Evolutionary conservation across 495 filamentous ascomycete genomes (phyloP).

Genomic region (Podospora comata): DNA sequence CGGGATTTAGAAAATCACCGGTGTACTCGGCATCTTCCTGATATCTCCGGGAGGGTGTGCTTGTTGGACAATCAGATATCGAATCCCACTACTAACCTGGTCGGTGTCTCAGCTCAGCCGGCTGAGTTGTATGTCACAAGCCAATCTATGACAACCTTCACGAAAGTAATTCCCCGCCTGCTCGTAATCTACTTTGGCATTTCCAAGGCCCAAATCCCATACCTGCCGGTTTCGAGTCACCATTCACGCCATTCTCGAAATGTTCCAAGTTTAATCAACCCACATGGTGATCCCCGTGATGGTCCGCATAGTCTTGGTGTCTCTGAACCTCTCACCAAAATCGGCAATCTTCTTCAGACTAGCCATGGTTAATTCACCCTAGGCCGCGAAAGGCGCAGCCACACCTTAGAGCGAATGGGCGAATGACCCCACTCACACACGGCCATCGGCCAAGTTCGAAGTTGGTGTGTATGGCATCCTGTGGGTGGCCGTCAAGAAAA

Average conservation of each 20-base stretch:
- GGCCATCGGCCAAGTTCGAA: background rate
- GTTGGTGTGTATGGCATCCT: slow-evolving; percentile 4
- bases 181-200: slow-evolving; percentile 8
- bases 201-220: background rate
- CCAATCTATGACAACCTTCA: background rate
- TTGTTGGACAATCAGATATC: slow-evolving; percentile 12
- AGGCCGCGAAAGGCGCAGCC: slow-evolving; percentile 5
- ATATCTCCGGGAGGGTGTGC: slow-evolving; percentile 4
- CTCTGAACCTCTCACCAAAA: background rate
- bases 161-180: slow-evolving; percentile 10
- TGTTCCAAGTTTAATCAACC: slow-evolving; percentile 2
- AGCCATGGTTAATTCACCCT: background rate
- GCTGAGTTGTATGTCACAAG: slow-evolving; percentile 16
- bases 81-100: background rate
- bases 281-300: slow-evolving; percentile 9
- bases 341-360: background rate
- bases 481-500: background rate
- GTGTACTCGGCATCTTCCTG: background rate
- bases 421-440: slow-evolving; percentile 1
- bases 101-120: slow-evolving; percentile 21
- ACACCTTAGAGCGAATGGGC: background rate
- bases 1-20: background rate
- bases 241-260: background rate
- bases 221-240: slow-evolving; percentile 5
- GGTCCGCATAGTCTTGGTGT: slow-evolving; percentile 7